phyloP scores from a whole-genome alignment of 257 asterid species.

The Handroanthus guayacan region DNA sequence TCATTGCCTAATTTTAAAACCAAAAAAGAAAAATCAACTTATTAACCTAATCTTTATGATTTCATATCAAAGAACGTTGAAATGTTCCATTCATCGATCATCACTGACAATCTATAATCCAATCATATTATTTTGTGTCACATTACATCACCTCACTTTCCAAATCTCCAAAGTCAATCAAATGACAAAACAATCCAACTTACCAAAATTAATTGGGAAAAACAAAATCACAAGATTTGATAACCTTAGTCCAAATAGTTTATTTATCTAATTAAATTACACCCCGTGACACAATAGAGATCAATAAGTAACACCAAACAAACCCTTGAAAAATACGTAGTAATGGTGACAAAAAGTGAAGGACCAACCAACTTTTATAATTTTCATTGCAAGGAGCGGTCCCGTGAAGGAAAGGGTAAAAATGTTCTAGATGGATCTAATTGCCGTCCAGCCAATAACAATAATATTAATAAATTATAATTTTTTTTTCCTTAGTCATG shows the following conservation, averaged over 20 bases:
- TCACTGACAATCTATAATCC: background rate
- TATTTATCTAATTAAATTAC: background rate
- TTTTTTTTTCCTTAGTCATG: background rate
- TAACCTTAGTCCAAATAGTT: background rate
- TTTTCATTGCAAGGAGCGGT: background rate
- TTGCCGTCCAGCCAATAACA: conserved; percentile 21
- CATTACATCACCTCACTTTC: conserved; percentile 16
- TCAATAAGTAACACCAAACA: conserved; percentile 13
- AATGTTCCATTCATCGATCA: background rate
- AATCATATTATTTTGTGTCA: conserved; percentile 33
- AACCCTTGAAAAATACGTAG: background rate
- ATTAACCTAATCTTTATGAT: background rate
- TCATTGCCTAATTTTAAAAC: too few relatives aligned
- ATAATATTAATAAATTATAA: background rate
- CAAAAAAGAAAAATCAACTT: background rate
- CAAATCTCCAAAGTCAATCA: conserved; percentile 28
- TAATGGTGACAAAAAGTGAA: background rate
- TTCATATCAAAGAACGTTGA: background rate
- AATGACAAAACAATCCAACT: conserved; percentile 19
- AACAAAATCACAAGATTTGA: background rate
- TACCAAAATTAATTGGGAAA: background rate
- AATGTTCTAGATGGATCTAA: background rate
- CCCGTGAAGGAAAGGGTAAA: conserved; percentile 26
- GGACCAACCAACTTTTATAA: conserved; percentile 14
- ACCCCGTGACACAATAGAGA: conserved; percentile 4